A percentile compares a stretch with the other conserved stretches of the same genome.
Evolutionary conservation across 108 stramenopile species (phyloP).

Genomic region (Nitzschia sp.): DNA sequence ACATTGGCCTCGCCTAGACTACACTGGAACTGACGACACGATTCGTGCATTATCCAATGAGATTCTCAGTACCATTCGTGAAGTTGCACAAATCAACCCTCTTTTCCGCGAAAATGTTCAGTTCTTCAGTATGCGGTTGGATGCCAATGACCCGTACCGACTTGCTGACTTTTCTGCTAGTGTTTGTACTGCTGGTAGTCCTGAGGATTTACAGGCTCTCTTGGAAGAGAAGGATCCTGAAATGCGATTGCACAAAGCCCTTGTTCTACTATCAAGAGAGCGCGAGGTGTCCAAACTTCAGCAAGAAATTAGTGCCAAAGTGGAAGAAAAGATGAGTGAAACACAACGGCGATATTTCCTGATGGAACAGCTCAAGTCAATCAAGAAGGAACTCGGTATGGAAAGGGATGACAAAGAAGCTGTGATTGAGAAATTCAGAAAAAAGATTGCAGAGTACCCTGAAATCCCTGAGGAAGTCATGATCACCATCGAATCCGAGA

Average conservation of each 20-base stretch:
- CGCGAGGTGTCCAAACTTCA: slow-evolving; percentile 88
- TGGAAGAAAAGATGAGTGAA: slow-evolving; percentile 94
- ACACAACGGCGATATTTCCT: slow-evolving; percentile 94
- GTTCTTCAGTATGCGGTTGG: slow-evolving; percentile 81
- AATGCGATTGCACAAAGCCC: slow-evolving; percentile 82
- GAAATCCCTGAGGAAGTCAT: slow-evolving; percentile 71
- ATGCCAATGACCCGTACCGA: slow-evolving; percentile 91
- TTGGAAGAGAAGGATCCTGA: slow-evolving; percentile 91
- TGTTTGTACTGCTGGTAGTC: slow-evolving; percentile 77
- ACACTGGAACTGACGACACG: slow-evolving; percentile 69
- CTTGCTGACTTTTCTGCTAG: slow-evolving; percentile 94
- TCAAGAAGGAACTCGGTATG: slow-evolving; percentile 99
- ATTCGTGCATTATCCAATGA: slow-evolving; percentile 95
- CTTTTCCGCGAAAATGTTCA: slow-evolving; percentile 92
- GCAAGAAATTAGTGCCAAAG: slow-evolving; percentile 90
- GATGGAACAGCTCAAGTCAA: slow-evolving; percentile 96
- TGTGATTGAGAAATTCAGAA: slow-evolving; percentile 86
- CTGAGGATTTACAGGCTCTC: slow-evolving; percentile 89
- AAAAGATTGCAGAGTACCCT: slow-evolving; percentile 67
- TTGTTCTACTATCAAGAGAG: slow-evolving; percentile 89
- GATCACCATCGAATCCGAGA: slow-evolving; percentile 81
- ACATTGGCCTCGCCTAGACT: slow-evolving; percentile 85
- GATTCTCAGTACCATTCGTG: slow-evolving; percentile 89
- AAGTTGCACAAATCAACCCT: slow-evolving; percentile 90
- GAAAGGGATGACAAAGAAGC: slow-evolving; percentile 97